Base-by-base conservation (phyloP, 768 basidiomycete genomes). In the Hortiboletus campestris region DNA sequence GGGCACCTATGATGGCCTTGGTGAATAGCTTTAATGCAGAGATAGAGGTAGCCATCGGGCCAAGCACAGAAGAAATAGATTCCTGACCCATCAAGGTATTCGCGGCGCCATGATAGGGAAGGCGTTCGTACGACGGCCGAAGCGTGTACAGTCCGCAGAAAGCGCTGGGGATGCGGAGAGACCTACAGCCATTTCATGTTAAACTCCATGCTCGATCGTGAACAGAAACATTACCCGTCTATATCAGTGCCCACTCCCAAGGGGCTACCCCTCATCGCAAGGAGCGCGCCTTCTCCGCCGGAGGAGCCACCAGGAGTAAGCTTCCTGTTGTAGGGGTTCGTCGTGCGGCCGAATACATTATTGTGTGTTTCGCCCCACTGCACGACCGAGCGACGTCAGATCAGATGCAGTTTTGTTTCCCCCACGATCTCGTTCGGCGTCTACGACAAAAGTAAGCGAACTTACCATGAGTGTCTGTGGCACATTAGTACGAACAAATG, bases 321-420 rank as follows among this genome's bases (percentile, higher is more conserved):
- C 19, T 77, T 77, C 16, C 85, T 80, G 63, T 93, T 92, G 68
- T 78, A 78, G 0, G 93, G 91, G 63, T 94, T 93, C 16, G 74
- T 68, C 1, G 93, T 94, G 43, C 89, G 76, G 2, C 92, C 92
- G 60, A 88, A 94, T 34, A 93, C 76, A 62, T 85, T 75, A 67
- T 94, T 95, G 72, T 79, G 83, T 1, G 89, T 86, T 69, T 96
- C 92, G 3, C 81, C 78, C 81, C 85, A 90, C 91, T 90, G 60
- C 22, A 41, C 9, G 14, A 28, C 32, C 2, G 22, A 42, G 34
- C 5, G 19, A 32, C 6, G 29, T 61, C 20, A 65, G 29, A 38
- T 28, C 11, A 14, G 29, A 7, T 42, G 36, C 20, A 12, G 16
- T 22, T 36, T n/a, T 4, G 17, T n/a, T 49, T 31, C 10, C 34